These are phyloP conservation scores for Saccharum officinarum DNA, from an alignment of 176 grass and related monocot genomes.

Conservation along the genomic window DNA sequence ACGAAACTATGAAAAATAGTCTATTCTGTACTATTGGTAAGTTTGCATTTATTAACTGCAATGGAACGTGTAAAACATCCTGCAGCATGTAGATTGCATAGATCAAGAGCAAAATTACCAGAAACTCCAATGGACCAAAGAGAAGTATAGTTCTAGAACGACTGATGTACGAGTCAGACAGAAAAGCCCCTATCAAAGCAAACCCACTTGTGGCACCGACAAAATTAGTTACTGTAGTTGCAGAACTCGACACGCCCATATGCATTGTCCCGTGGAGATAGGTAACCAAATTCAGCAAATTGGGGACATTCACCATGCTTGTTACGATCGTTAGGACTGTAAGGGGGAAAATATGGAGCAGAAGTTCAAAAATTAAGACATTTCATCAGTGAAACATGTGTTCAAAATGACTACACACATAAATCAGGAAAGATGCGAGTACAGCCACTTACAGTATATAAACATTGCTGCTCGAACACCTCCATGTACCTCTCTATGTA, in stretches of 20 bases:
- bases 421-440: background rate
- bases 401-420: background rate
- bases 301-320: constrained; percentile 36
- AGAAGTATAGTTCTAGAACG: constrained; percentile 56
- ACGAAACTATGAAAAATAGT: background rate
- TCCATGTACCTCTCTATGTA: constrained; percentile 55
- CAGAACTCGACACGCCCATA: constrained; percentile 45
- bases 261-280: constrained; percentile 57
- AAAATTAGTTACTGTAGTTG: constrained; percentile 52
- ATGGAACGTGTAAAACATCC: background rate
- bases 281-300: constrained; percentile 47
- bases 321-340: constrained; percentile 36
- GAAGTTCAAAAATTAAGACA: background rate
- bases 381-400: background rate
- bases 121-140: constrained; percentile 57
- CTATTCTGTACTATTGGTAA: background rate
- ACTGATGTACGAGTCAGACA: constrained; percentile 60
- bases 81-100: background rate
- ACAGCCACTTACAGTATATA: constrained; percentile 49
- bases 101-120: constrained; percentile 47
- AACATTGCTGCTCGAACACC: constrained; percentile 65
- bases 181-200: constrained; percentile 50
- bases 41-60: background rate
- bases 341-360: background rate
- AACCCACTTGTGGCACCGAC: constrained; percentile 50